Evolutionary conservation across 1,139 yeast species (phyloP).

Genomic region (Insectozyma bohioensis): DNA sequence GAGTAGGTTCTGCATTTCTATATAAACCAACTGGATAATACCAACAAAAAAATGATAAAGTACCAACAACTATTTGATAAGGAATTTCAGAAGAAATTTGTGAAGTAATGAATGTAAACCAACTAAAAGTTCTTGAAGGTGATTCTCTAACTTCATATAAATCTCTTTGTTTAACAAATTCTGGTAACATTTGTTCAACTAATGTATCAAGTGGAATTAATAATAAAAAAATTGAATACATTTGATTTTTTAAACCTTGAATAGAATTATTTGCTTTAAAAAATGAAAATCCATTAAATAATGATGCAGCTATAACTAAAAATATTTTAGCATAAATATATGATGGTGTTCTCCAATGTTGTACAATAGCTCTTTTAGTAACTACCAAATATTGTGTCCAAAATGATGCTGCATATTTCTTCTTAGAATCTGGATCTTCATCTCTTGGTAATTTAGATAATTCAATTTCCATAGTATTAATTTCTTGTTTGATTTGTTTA

Average conservation of each 20-base stretch:
- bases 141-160: conserved; percentile 37
- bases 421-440: conserved; percentile 21
- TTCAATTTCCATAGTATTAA: conserved; percentile 31
- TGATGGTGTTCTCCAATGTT: conserved; percentile 45
- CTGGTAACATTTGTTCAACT: conserved; percentile 50
- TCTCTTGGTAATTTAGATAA: conserved; percentile 27
- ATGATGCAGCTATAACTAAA: conserved; percentile 38
- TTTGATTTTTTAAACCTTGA: conserved; percentile 49
- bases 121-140: conserved; percentile 32
- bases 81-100: conserved; percentile 77
- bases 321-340: conserved; percentile 42
- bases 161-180: conserved; percentile 32
- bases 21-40: conserved; percentile 81
- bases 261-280: conserved; percentile 29
- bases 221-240: conserved; percentile 59
- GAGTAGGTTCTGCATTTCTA: conserved; percentile 46
- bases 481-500: conserved; percentile 21
- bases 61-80: conserved; percentile 68
- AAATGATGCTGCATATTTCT: conserved; percentile 27
- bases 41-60: conserved; percentile 69
- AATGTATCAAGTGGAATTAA: conserved; percentile 46
- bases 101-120: conserved; percentile 46
- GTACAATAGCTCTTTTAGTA: conserved; percentile 28
- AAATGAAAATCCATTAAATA: conserved; percentile 49
- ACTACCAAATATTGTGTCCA: conserved; percentile 27